phyloP scores from a whole-genome alignment of 495 filamentous ascomycete genomes.

The Penicillium herquei region DNA sequence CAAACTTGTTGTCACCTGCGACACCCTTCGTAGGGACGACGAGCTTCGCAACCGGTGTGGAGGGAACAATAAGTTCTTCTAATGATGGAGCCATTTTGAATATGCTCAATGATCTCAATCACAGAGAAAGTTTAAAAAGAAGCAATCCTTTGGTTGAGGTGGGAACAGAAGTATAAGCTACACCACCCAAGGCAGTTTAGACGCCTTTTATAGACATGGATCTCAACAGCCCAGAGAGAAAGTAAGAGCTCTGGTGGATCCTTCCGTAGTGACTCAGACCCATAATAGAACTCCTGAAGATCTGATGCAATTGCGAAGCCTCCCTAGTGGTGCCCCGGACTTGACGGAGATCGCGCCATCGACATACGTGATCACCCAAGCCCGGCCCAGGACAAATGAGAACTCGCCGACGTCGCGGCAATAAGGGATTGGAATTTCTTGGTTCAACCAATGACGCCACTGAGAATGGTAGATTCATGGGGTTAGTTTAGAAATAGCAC shows the following conservation, averaged over 20 bases:
- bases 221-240: background rate
- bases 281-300: conserved; percentile 10
- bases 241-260: conserved; percentile 5
- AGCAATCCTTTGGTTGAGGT: background rate
- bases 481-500: background rate
- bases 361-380: conserved; percentile 26
- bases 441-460: conserved; percentile 6
- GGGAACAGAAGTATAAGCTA: conserved; percentile 10
- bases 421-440: background rate
- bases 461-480: background rate
- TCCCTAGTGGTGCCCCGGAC: conserved; percentile 6
- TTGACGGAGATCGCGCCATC: conserved; percentile 34
- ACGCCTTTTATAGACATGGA: conserved; percentile 12
- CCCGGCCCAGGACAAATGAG: background rate
- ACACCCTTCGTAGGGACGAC: conserved; percentile 20
- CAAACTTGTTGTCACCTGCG: conserved; percentile 31
- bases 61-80: conserved; percentile 23
- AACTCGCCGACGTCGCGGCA: background rate
- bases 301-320: conserved; percentile 15
- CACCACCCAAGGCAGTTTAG: conserved; percentile 20
- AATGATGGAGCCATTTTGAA: conserved; percentile 36
- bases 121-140: background rate
- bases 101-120: background rate
- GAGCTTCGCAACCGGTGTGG: conserved; percentile 10
- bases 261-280: conserved; percentile 18